phyloP scores from a whole-genome alignment of 176 grass and related monocot genomes.

The Carex myosuroides region DNA sequence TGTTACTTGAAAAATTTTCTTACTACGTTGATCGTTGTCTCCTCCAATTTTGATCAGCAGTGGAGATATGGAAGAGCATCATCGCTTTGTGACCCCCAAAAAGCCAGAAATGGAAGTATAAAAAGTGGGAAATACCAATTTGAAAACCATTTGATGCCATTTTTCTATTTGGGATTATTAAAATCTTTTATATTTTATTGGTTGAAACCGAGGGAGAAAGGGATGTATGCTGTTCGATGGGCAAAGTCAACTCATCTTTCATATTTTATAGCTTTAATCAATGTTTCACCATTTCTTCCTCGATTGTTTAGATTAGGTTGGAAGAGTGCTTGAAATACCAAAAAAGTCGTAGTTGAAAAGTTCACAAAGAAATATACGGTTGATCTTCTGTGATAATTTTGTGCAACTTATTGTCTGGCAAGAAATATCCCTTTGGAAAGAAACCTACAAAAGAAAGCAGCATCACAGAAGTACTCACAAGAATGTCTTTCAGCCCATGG shows the following conservation, averaged over 20 bases:
- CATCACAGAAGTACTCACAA: not conserved
- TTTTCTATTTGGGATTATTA: not conserved
- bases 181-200: not conserved
- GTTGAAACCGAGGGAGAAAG: not conserved
- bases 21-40: not conserved
- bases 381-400: not conserved
- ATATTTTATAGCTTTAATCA: not conserved
- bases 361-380: too few relatives aligned
- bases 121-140: not conserved
- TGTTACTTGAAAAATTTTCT: not conserved
- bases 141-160: not conserved
- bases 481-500: not conserved
- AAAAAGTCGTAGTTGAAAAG: not conserved
- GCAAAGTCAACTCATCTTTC: not conserved
- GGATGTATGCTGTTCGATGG: not conserved
- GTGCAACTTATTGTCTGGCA: not conserved
- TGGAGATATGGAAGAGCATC: conserved; percentile 3
- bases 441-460: not conserved
- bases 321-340: too few relatives aligned
- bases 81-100: not conserved
- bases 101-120: not conserved
- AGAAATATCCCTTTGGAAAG: not conserved
- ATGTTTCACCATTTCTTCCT: not conserved
- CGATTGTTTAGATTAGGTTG: not conserved
- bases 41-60: not conserved